Evolutionary conservation across 495 filamentous ascomycete species (phyloP).

Genomic region (Aspergillus panamensis): DNA sequence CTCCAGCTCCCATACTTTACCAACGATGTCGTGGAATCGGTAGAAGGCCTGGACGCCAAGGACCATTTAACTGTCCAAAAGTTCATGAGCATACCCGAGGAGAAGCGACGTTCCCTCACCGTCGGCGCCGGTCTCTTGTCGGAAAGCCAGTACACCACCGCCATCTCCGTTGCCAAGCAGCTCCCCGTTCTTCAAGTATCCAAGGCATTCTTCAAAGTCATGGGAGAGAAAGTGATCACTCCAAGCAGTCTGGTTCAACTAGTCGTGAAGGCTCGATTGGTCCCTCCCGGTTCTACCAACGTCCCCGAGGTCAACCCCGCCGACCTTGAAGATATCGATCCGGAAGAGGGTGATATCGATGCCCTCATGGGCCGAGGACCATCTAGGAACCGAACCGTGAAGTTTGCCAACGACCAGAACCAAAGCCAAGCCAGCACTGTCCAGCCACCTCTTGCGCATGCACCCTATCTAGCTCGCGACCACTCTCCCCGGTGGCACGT

Average conservation of each 20-base stretch:
- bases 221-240: slow-evolving; percentile 86
- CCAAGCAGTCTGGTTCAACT: slow-evolving; percentile 92
- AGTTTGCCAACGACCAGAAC: slow-evolving; percentile 54
- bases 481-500: slow-evolving; percentile 88
- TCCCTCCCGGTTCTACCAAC: slow-evolving; percentile 75
- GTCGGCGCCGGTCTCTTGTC: slow-evolving; percentile 66
- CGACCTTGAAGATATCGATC: slow-evolving; percentile 87
- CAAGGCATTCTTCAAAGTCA: slow-evolving; percentile 97
- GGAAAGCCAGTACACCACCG: slow-evolving; percentile 71
- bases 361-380: slow-evolving; percentile 77
- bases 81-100: slow-evolving; percentile 79
- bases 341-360: slow-evolving; percentile 88
- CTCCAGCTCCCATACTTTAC: slow-evolving; percentile 91
- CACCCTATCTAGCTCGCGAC: slow-evolving; percentile 85
- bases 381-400: slow-evolving; percentile 54
- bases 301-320: slow-evolving; percentile 68
- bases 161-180: slow-evolving; percentile 71
- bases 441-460: slow-evolving; percentile 77
- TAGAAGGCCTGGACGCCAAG: slow-evolving; percentile 70
- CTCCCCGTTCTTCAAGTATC: slow-evolving; percentile 80
- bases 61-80: slow-evolving; percentile 75
- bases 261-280: slow-evolving; percentile 89
- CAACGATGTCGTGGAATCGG: slow-evolving; percentile 62
- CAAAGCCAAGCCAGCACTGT: slow-evolving; percentile 53
- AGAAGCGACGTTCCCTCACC: slow-evolving; percentile 65